Conservation (phyloP, 2,329 filamentous ascomycete species). For the Monosporascus sp. region DNA sequence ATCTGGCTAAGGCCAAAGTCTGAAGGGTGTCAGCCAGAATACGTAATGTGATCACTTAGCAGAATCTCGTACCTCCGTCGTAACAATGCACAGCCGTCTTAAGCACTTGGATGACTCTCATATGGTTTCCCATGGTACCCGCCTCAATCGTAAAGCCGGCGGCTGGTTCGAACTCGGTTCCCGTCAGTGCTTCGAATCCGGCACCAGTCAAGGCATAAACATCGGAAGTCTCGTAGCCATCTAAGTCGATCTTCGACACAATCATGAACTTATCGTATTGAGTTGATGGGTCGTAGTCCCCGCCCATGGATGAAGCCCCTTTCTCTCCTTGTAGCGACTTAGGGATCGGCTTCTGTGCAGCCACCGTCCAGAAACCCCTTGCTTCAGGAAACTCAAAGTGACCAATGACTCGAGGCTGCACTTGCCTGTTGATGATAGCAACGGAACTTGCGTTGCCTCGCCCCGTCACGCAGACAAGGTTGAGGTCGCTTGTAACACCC, state of each 20-base stretch:
- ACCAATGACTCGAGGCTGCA: conserved; percentile 67
- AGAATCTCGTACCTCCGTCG: conserved; percentile 64
- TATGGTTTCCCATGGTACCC: conserved; percentile 73
- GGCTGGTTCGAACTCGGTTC: conserved; percentile 86
- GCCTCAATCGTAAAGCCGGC: conserved; percentile 84
- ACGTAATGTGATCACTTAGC: conserved; percentile 1
- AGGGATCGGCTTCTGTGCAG: conserved; percentile 60
- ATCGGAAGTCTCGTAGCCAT: conserved; percentile 70
- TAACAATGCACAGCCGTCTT: conserved; percentile 85
- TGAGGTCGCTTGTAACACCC: conserved; percentile 51
- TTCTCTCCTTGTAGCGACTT: conserved; percentile 51
- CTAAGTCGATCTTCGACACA: conserved; percentile 64
- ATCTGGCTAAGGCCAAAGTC: conserved; percentile 88
- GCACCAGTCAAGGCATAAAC: conserved; percentile 71
- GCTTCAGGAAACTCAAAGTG: conserved; percentile 68
- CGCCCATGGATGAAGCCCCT: conserved; percentile 42
- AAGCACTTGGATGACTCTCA: conserved; percentile 80
- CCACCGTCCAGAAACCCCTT: conserved; percentile 75
- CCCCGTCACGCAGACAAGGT: conserved; percentile 57
- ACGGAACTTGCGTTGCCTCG: conserved; percentile 63
- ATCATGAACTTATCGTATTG: conserved; percentile 78
- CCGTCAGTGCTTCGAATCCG: conserved; percentile 68
- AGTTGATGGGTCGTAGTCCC: conserved; percentile 53
- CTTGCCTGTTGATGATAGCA: conserved; percentile 69
- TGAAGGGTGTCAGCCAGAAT: conserved; percentile 27